Base-by-base conservation (phyloP, 1,284 basidiomycete genomes). In the Mycena citricolor region DNA sequence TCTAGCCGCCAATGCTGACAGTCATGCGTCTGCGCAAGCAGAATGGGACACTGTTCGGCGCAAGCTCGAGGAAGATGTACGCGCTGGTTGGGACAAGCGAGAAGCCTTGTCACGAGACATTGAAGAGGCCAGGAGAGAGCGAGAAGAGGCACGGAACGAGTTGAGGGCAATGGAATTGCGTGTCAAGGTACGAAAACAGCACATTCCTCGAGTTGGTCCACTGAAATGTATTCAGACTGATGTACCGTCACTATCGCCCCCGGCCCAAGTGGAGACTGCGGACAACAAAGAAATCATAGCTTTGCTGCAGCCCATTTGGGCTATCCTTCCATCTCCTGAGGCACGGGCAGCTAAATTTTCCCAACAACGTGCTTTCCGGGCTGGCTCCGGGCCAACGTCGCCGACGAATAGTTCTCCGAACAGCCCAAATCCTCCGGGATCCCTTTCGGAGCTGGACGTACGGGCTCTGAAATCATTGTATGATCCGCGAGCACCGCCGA, bases 391-490 rank as follows among this genome's bases (percentile, higher is more conserved):
- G 3, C n/a, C 40, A 6, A 16, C 11, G 21, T 49, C 51, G 6
- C 67, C 67, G 0, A 65, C 73, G 1, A 56, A 62, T 4, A 63
- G 64, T 4, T 69, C 66, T 4, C 69, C 68, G 4, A 62, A 64
- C 29, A 67, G 69, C 40, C 65, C 77, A 47, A 64, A 35, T 57
- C 49, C 64, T 4, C 60, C 67, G 13, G 64, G 66, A 29, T 89
- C 86, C 2, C 70, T 90, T 19, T 86, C 86, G 17, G 86, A 90
- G 42, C 72, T 88, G 56, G 88, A 90, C 57, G 81, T 90, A 7
- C 83, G 86, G 13, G 74, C 84, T 8, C 78, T 90, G 59, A 90
- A 88, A 61, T 66, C 76, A 4, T 68, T 90, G 7, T 90, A 90
- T 55, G 81, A 81, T 54, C 55, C 63, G 56, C 63, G 60, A 41